phyloP scores from a whole-genome alignment of 2,329 filamentous ascomycete species.

The Xylariales sp. region DNA sequence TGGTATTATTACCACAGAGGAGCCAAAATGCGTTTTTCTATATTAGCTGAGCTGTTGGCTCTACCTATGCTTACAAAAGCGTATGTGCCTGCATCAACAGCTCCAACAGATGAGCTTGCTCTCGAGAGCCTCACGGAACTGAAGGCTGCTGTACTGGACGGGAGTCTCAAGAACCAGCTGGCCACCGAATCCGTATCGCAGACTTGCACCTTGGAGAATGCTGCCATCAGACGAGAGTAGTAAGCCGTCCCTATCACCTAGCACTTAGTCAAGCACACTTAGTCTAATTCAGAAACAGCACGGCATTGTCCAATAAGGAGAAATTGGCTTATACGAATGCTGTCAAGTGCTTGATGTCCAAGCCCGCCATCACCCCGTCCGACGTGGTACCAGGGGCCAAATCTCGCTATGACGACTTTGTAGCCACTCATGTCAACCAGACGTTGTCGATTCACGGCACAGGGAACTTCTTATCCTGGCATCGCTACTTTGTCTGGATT shows the following conservation, averaged over 20 bases:
- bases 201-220: slow-evolving; percentile 5
- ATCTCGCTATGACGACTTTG: slow-evolving; percentile 10
- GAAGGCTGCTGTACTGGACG: neutral
- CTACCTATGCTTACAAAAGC: slow-evolving; percentile 1
- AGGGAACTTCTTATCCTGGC: slow-evolving; percentile 14
- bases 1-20: neutral
- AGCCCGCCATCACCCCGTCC: slow-evolving; percentile 3
- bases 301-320: slow-evolving; percentile 8
- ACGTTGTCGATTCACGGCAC: slow-evolving; percentile 28
- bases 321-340: slow-evolving; percentile 9
- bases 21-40: slow-evolving; percentile 1
- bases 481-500: slow-evolving; percentile 9
- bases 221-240: slow-evolving; percentile 9
- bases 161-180: slow-evolving; percentile 4
- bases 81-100: slow-evolving; percentile 9
- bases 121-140: slow-evolving; percentile 6
- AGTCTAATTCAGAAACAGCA: neutral
- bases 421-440: slow-evolving; percentile 30
- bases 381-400: slow-evolving; percentile 4
- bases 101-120: slow-evolving; percentile 8
- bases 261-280: neutral
- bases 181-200: slow-evolving; percentile 4
- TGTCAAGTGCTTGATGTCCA: slow-evolving; percentile 6
- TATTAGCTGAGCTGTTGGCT: neutral
- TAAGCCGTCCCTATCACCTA: slow-evolving; percentile 2